Conservation (phyloP, 495 filamentous ascomycete genomes). For the Neurospora africana region DNA sequence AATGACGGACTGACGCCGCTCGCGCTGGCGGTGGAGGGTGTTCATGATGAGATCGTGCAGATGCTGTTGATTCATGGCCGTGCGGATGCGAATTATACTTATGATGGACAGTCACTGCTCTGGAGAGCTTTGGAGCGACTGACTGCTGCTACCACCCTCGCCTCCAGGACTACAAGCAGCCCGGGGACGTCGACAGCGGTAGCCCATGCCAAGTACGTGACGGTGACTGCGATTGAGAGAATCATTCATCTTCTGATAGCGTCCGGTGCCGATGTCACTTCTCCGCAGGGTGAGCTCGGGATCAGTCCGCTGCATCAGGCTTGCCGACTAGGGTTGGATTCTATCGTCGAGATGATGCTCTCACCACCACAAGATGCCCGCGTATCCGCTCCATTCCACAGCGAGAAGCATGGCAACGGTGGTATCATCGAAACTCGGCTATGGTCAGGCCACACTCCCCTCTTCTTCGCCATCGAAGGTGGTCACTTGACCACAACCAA, state of each 20-base stretch:
- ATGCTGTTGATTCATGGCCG: slow-evolving; percentile 15
- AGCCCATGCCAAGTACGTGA: neutral
- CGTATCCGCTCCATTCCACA: neutral
- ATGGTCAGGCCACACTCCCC: slow-evolving; percentile 9
- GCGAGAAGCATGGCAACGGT: slow-evolving; percentile 2
- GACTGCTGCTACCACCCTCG: neutral
- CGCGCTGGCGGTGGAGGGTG: slow-evolving; percentile 21
- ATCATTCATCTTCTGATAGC: slow-evolving; percentile 5
- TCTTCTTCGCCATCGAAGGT: slow-evolving; percentile 21
- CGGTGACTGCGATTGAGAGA: neutral
- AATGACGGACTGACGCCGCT: slow-evolving; percentile 21
- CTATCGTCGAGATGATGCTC: slow-evolving; percentile 5
- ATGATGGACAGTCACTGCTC: slow-evolving; percentile 2
- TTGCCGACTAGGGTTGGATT: slow-evolving; percentile 4
- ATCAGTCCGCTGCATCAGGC: slow-evolving; percentile 11
- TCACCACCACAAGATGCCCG: neutral
- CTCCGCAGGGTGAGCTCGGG: slow-evolving; percentile 3
- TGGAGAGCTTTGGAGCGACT: slow-evolving; percentile 1
- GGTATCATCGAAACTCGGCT: slow-evolving; percentile 5
- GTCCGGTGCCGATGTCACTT: neutral
- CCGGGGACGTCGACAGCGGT: neutral
- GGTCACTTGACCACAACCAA: slow-evolving; percentile 19
- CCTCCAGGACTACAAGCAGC: neutral
- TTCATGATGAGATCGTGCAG: slow-evolving; percentile 19
- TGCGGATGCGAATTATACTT: slow-evolving; percentile 18